Base-by-base conservation (phyloP, 257 asterid genomes). In the Euphrasia confusa region DNA sequence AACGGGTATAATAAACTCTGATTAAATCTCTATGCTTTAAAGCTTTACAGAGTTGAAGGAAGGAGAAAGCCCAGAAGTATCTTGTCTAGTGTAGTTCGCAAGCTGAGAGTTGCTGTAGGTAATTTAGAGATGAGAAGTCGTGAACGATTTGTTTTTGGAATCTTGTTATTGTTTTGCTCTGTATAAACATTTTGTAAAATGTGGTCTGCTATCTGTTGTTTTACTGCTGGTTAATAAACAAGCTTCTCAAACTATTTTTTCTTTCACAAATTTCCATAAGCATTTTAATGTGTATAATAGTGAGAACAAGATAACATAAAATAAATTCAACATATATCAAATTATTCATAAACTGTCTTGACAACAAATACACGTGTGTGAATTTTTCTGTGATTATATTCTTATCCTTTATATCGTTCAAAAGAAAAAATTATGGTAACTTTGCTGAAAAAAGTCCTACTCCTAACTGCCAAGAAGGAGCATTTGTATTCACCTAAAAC, bases 1-100 rank as follows among this genome's bases (percentile, higher is more conserved):
- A 88, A 81, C 30, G 97, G 86, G 81, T 92, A 83, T 70, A 83
- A 83, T 73, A 88, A 88, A 61, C 77, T 92, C 77, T 92, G 72
- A 89, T 92, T 58, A 82, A 83, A 73, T 83, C 95, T 54, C 91
- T 89, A 63, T 92, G 97, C 84, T 63, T 82, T 3, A 86, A 87
- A 80, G 88, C 84, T 72, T 78, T 84, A 92, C 77, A 84, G 97
- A 92, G 78, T 75, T 92, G 63, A 73, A 81, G 68, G 94, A 78
- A 67, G 84, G 55, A 44, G 84, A 15, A 28, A 74, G 53, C 32
- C 5, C 68, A 12, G 77, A 76, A 61, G 59, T 66, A 48, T 12
- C 63, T 18, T 54, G 56, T 47, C 44, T 26, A 9, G 49, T 58
- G 47, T 72, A 56, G 57, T 58, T 37, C 50, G n/a, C 7, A 45